Conservation (phyloP, 768 basidiomycete genomes). For the Cystobasidiopsis lactophilus region DNA sequence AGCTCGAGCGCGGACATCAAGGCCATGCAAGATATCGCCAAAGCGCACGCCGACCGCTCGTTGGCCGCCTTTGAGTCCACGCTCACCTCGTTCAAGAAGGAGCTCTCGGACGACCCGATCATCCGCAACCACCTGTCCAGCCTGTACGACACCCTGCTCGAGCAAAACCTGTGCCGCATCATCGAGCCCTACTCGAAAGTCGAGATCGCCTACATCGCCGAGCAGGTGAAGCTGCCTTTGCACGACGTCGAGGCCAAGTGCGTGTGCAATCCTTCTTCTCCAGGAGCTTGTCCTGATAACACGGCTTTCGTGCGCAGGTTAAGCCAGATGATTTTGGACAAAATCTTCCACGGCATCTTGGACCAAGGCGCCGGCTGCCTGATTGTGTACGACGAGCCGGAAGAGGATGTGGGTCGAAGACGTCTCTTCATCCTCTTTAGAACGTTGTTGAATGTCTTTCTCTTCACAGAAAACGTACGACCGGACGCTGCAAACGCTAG, state of each 20-base stretch:
- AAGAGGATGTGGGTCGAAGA: conserved; percentile 34
- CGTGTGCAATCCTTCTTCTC: conserved; percentile 9
- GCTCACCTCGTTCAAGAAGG: conserved; percentile 66
- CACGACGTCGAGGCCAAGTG: conserved; percentile 12
- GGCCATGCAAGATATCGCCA: conserved; percentile 83
- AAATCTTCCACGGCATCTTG: conserved; percentile 79
- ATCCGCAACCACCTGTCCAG: conserved; percentile 85
- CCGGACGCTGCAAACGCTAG: conserved; percentile 68
- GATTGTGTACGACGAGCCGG: conserved; percentile 68
- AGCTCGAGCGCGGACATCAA: conserved; percentile 64
- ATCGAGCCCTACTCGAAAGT: conserved; percentile 89
- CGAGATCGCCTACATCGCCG: conserved; percentile 71
- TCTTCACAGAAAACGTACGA: conserved; percentile 59
- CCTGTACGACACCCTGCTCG: conserved; percentile 82
- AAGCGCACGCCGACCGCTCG: conserved; percentile 78
- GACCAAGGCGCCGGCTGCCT: conserved; percentile 86
- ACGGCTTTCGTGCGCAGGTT: conserved; percentile 32
- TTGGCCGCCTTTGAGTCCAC: conserved; percentile 73
- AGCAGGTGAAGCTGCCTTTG: conserved; percentile 35
- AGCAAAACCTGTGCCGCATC: conserved; percentile 83
- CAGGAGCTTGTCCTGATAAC: not conserved
- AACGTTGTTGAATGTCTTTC: not conserved
- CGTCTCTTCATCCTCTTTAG: not conserved
- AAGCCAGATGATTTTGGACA: conserved; percentile 95
- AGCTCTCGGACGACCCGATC: conserved; percentile 82